Percentiles rank a stretch among this genome's conserved stretches.
Conservation (phyloP, 2,329 filamentous ascomycete species). For the Chrysoporthe puriensis region DNA sequence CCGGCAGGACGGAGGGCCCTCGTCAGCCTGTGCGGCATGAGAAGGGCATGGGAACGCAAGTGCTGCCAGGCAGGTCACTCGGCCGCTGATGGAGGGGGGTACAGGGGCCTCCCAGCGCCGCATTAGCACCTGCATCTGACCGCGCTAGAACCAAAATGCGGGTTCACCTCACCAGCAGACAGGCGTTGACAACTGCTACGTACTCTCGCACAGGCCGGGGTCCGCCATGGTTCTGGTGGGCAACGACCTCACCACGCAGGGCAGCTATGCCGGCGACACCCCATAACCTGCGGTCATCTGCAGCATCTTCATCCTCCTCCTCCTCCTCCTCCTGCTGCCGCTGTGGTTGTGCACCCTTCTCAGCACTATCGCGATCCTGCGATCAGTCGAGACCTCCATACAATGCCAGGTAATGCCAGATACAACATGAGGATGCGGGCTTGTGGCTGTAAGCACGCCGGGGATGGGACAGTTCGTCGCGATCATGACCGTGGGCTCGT, state of each 20-base stretch:
- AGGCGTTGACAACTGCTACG: background rate
- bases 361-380: constrained; percentile 12
- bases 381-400: constrained; percentile 15
- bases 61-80: constrained; percentile 18
- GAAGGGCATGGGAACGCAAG: constrained; percentile 2
- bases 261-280: background rate
- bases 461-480: constrained; percentile 1
- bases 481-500: constrained; percentile 18
- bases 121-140: constrained; percentile 18
- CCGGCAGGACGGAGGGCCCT: background rate
- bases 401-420: background rate
- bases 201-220: background rate
- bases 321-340: constrained; percentile 6
- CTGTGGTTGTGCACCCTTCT: background rate
- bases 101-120: constrained; percentile 12
- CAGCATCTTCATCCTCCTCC: constrained; percentile 4
- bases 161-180: background rate
- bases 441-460: background rate
- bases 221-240: background rate
- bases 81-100: constrained; percentile 7
- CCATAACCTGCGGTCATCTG: constrained; percentile 8
- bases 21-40: constrained; percentile 7
- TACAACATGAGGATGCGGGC: background rate
- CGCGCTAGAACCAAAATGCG: constrained; percentile 11
- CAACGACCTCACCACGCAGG: background rate